These are phyloP conservation scores for Yamadazyma ubonensis DNA, from an alignment of 805 yeast species.

Conservation along the genomic window DNA sequence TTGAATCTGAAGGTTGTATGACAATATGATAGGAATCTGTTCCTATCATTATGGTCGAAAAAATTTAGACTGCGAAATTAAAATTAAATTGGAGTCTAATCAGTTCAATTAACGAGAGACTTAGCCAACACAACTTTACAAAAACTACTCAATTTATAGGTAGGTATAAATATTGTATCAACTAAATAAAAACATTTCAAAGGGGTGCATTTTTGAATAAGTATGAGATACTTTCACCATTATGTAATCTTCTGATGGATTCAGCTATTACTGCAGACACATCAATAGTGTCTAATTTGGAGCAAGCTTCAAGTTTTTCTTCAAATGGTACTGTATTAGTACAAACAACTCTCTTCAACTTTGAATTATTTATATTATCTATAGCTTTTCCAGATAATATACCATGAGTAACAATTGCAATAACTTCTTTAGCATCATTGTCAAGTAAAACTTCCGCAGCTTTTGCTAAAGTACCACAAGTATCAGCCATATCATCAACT, in stretches of 20 bases:
- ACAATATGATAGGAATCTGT: slow-evolving; percentile 40
- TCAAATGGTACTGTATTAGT: slow-evolving; percentile 91
- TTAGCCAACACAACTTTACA: background rate
- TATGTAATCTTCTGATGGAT: slow-evolving; percentile 89
- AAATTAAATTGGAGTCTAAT: background rate
- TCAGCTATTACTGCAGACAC: slow-evolving; percentile 88
- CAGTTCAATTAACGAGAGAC: background rate
- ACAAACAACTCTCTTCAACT: slow-evolving; percentile 74
- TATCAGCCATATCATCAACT: slow-evolving; percentile 98
- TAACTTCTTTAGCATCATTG: slow-evolving; percentile 79
- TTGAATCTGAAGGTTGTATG: slow-evolving; percentile 22
- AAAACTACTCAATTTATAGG: background rate
- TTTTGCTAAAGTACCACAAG: slow-evolving; percentile 94
- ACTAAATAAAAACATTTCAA: slow-evolving; percentile 1
- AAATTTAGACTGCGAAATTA: background rate
- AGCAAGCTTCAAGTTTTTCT: slow-evolving; percentile 55
- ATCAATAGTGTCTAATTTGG: slow-evolving; percentile 78
- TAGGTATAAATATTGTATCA: background rate
- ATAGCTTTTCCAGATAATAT: slow-evolving; percentile 85
- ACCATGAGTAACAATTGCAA: slow-evolving; percentile 96
- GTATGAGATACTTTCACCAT: slow-evolving; percentile 93
- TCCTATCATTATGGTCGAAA: slow-evolving; percentile 24
- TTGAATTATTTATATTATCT: slow-evolving; percentile 64
- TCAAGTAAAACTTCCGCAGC: slow-evolving; percentile 85
- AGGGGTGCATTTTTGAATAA: slow-evolving; percentile 65